These are phyloP conservation scores for Candida nitratophila DNA, from an alignment of 805 yeast species.

Conservation along the genomic window DNA sequence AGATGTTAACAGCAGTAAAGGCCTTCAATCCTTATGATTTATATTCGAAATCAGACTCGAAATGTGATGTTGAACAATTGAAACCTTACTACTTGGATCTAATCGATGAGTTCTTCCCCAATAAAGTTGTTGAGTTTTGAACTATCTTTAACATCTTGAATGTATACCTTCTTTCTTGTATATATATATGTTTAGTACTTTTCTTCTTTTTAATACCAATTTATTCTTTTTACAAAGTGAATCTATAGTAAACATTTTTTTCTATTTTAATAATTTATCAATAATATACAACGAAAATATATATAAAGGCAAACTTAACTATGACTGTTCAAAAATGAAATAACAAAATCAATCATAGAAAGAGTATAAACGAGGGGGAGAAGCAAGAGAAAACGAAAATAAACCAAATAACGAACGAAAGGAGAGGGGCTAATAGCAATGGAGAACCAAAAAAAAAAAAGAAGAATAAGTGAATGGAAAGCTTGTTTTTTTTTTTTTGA, in stretches of 20 bases:
- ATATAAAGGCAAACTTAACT: not conserved
- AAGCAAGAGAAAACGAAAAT: not conserved
- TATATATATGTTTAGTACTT: no score
- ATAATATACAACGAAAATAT: not conserved
- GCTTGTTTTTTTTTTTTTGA: no score
- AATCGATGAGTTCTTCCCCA: slow-evolving; percentile 63
- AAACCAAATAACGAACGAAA: not conserved
- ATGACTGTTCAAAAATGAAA: no score
- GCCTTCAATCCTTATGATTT: slow-evolving; percentile 64
- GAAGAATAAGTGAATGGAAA: no score
- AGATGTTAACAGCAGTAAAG: slow-evolving; percentile 56
- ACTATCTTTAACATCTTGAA: no score
- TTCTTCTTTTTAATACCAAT: no score
- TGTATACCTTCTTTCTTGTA: no score
- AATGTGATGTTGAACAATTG: slow-evolving; percentile 40
- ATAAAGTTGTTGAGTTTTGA: slow-evolving; percentile 47
- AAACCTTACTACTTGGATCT: slow-evolving; percentile 54
- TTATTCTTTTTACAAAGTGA: no score
- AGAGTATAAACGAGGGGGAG: not conserved
- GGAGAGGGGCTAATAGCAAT: no score
- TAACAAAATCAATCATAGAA: no score
- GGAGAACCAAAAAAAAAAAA: no score
- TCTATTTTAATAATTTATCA: not conserved
- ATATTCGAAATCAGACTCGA: slow-evolving; percentile 52
- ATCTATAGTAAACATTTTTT: no score